Conservation (phyloP, 495 filamentous ascomycete species). For the Ascobolus immersus region DNA sequence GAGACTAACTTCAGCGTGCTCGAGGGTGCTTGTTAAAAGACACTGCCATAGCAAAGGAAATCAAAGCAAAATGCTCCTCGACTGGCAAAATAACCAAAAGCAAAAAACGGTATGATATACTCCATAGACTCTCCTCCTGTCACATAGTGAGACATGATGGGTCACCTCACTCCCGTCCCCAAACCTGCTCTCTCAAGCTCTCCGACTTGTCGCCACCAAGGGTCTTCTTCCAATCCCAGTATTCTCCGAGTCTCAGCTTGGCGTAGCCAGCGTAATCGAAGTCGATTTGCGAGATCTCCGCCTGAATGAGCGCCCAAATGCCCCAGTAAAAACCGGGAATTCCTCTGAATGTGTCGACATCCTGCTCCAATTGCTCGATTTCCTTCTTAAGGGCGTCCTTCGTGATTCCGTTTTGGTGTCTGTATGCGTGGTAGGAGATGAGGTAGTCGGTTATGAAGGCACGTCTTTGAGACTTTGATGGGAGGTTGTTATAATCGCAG, state of each 20-base stretch:
- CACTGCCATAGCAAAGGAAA: too few relatives aligned
- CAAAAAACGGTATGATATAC: too few relatives aligned
- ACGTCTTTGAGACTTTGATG: slow-evolving; percentile 48
- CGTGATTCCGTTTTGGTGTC: slow-evolving; percentile 23
- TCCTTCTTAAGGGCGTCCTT: slow-evolving; percentile 41
- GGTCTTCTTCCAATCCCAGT: slow-evolving; percentile 80
- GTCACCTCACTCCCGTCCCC: slow-evolving; percentile 44
- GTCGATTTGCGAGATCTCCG: slow-evolving; percentile 80
- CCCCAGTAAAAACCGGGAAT: slow-evolving; percentile 81
- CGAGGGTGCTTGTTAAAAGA: too few relatives aligned
- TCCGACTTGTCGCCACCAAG: slow-evolving; percentile 22
- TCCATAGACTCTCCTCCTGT: too few relatives aligned
- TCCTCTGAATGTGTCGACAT: slow-evolving; percentile 71
- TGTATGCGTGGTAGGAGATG: slow-evolving; percentile 28
- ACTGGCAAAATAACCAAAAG: too few relatives aligned
- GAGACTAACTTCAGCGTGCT: too few relatives aligned
- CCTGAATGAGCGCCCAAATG: slow-evolving; percentile 90
- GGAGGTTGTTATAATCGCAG: slow-evolving; percentile 67
- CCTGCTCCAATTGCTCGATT: slow-evolving; percentile 37
- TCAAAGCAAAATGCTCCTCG: too few relatives aligned
- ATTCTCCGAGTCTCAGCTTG: slow-evolving; percentile 67
- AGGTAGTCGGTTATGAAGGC: slow-evolving; percentile 72
- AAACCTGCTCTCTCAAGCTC: slow-evolving; percentile 47
- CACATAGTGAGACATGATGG: too few relatives aligned
- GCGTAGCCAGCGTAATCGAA: slow-evolving; percentile 93